These are phyloP conservation scores for Acacia acuminata DNA, from an alignment of 306 rosid genomes.

Conservation along the genomic window DNA sequence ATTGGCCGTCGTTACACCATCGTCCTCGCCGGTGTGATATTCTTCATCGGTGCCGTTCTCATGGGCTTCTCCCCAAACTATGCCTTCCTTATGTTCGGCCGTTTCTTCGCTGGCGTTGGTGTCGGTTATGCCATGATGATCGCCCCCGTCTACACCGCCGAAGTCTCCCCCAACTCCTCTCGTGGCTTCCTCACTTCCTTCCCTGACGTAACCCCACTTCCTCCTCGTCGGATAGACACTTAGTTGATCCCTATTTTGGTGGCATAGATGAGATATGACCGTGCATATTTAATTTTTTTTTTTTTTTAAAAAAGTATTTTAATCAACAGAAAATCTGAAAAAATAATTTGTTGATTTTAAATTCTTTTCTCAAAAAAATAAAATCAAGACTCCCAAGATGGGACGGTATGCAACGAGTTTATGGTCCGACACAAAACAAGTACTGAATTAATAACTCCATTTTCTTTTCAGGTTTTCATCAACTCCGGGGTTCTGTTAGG, in stretches of 20 bases:
- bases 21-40: constrained; percentile 58
- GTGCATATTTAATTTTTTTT: no score
- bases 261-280: no score
- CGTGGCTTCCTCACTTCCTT: constrained; percentile 91
- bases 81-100: constrained; percentile 79
- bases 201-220: constrained; percentile 47
- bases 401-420: no score
- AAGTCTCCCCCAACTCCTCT: constrained; percentile 71
- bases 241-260: no score
- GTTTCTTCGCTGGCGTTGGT: constrained; percentile 80
- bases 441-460: no score
- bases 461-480: constrained; percentile 55
- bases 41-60: constrained; percentile 73
- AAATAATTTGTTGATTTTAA: no score
- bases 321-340: no score
- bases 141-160: constrained; percentile 88
- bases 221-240: no score
- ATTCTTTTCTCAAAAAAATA: no score
- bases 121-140: constrained; percentile 84
- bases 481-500: constrained; percentile 66
- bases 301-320: no score
- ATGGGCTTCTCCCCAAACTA: constrained; percentile 90
- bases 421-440: no score
- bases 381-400: no score
- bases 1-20: constrained; percentile 89